These are phyloP conservation scores for Lasiodiplodia theobromae DNA, from an alignment of 2,329 filamentous ascomycete genomes.

Conservation along the genomic window DNA sequence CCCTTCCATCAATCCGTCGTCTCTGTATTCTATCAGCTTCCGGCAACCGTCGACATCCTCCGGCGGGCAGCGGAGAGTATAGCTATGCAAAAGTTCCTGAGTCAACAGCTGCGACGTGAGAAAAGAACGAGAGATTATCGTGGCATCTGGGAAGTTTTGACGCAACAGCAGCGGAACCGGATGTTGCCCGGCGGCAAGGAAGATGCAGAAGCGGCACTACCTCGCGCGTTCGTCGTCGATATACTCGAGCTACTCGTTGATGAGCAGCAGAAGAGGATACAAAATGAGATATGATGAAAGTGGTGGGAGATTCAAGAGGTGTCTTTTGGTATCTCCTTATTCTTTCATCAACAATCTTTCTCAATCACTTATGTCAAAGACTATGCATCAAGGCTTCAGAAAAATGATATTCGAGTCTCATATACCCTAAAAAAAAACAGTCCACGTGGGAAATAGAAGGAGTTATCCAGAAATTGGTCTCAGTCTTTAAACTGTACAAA, in stretches of 20 bases:
- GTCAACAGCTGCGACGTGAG: background rate
- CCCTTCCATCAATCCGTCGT: accelerated
- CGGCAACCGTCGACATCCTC: background rate
- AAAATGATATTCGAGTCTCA: no score
- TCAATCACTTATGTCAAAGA: no score
- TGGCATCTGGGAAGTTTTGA: background rate
- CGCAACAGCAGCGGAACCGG: background rate
- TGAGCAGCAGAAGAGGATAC: background rate
- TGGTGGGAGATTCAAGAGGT: no score
- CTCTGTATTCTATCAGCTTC: no score
- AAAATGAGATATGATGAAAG: no score
- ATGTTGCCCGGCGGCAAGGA: background rate
- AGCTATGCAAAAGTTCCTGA: background rate
- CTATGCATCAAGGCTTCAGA: no score
- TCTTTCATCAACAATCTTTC: no score
- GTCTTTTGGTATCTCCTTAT: no score
- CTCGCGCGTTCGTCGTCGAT: background rate
- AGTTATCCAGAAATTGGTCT: no score
- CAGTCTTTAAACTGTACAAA: no score
- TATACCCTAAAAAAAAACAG: no score
- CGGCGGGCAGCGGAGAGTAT: background rate
- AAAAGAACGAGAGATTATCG: background rate
- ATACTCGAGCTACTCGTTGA: background rate
- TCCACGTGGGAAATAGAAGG: no score
- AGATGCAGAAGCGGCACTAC: background rate